phyloP scores from a whole-genome alignment of 495 filamentous ascomycete species.

The Pyrenula massariospora region DNA sequence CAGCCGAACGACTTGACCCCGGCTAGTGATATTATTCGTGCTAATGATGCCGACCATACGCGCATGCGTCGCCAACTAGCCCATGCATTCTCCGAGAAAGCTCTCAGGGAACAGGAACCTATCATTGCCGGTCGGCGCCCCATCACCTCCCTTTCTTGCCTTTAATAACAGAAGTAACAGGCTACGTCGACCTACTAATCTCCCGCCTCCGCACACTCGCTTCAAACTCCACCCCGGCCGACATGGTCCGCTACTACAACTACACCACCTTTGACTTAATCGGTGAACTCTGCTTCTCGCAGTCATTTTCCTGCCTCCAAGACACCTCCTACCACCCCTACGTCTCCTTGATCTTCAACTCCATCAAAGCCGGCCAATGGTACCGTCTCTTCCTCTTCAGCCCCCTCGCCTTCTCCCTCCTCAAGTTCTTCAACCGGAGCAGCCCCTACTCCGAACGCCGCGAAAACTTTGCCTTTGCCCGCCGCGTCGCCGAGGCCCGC shows the following conservation, averaged over 20 bases:
- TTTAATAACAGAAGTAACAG: background rate
- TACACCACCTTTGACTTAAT: constrained; percentile 49
- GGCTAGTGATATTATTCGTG: constrained; percentile 9
- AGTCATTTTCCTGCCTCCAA: constrained; percentile 43
- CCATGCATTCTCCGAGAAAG: constrained; percentile 40
- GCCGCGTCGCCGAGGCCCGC: constrained; percentile 4
- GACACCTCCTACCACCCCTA: constrained; percentile 27
- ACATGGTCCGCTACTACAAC: constrained; percentile 37
- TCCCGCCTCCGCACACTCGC: constrained; percentile 20
- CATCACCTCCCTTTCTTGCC: too few relatives aligned
- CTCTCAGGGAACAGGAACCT: constrained; percentile 29
- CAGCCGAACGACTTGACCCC: background rate
- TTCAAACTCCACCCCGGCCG: constrained; percentile 13
- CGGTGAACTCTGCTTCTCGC: constrained; percentile 42
- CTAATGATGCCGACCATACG: constrained; percentile 27
- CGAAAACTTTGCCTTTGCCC: constrained; percentile 5
- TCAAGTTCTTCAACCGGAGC: constrained; percentile 3
- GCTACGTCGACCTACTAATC: constrained; percentile 34
- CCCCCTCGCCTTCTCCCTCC: background rate
- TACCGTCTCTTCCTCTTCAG: background rate
- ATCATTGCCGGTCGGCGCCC: constrained; percentile 15
- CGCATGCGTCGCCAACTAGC: constrained; percentile 32
- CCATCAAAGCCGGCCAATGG: background rate
- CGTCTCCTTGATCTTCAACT: constrained; percentile 1
- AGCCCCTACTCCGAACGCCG: constrained; percentile 4